Evolutionary conservation across 768 basidiomycete species (phyloP).

Genomic region (Suillus occidentalis): DNA sequence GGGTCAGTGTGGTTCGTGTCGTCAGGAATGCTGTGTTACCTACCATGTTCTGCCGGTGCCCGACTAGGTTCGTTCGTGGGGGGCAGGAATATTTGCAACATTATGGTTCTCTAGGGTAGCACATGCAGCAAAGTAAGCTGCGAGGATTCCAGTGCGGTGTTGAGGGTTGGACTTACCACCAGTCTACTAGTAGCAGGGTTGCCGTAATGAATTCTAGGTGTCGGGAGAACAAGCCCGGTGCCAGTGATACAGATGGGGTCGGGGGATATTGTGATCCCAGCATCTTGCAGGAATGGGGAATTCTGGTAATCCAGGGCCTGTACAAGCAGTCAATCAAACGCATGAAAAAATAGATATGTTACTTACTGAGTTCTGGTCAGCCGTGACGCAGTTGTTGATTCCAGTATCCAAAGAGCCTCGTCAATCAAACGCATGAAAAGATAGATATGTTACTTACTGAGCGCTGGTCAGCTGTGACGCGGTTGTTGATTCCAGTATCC

Average conservation of each 20-base stretch:
- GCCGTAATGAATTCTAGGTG: too few relatives aligned
- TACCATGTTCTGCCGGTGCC: too few relatives aligned
- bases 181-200: too few relatives aligned
- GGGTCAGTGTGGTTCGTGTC: too few relatives aligned
- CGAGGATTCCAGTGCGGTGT: too few relatives aligned
- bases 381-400: constrained; percentile 7
- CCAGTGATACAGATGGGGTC: constrained; percentile 27
- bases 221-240: constrained; percentile 35
- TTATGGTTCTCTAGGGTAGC: too few relatives aligned
- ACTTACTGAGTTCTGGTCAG: constrained; percentile 14
- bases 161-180: too few relatives aligned
- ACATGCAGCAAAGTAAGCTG: too few relatives aligned
- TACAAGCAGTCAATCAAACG: neutral
- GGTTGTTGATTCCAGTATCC: constrained; percentile 13
- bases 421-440: neutral
- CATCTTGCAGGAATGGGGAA: constrained; percentile 43
- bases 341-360: neutral
- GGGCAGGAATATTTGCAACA: too few relatives aligned
- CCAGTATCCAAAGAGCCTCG: constrained; percentile 18
- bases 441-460: constrained; percentile 10
- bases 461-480: constrained; percentile 3
- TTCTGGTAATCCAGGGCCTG: constrained; percentile 38
- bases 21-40: too few relatives aligned
- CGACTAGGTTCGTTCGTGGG: too few relatives aligned
- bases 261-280: constrained; percentile 21